Base-by-base conservation (phyloP, 2,329 filamentous ascomycete species). In the Diaporthe caulivora region DNA sequence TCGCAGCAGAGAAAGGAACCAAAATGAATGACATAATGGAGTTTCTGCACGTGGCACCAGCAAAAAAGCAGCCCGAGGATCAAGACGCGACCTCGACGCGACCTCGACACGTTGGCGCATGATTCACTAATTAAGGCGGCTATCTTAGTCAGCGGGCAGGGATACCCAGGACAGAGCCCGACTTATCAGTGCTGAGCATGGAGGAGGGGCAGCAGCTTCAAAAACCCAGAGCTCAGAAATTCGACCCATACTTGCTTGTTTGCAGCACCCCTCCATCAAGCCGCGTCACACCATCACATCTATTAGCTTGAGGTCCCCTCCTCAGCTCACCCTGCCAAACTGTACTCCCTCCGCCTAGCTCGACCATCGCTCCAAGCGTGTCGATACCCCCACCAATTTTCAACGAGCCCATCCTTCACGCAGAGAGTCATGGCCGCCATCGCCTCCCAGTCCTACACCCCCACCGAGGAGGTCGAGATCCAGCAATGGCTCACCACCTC, bases 401-500 rank as follows among this genome's bases (percentile, higher is more conserved):
- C 70, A 76, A 77, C 78, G 79, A 76, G 80, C 82, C 76, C 80
- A 86, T 77, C 82, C 86, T 76, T 86, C 60, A 76, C 60, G 73
- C 76, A 85, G 75, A 83, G 87, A 82, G 90, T 88, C 81, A 93
- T 96, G 89, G 86, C 90, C 70, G 84, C 89, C 80, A 91, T 95
- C 85, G 87, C 90, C 76, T 85, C 89, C 76, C 89, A 90, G 81
- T 91, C 90, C 79, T 97, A 97, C 87, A 91, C 91, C 76, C 87
- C 92, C 79, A 89, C 91, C 77, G 95, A 98, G 86, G 92, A 95
- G 85, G 90, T 93, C 24, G 95, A 98, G 85, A 93, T 98, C 82
- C 91, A 93, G 84, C 93, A 97, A 87, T 98, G 95, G 95, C 89
- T 96, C 80, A 92, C 91, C 80, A 94, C 93, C 58, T 91, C 94